Percentiles rank a stretch among this genome's conserved stretches.
Conservation (phyloP, 139 green algal genomes). For the Tetraselmis chui region DNA sequence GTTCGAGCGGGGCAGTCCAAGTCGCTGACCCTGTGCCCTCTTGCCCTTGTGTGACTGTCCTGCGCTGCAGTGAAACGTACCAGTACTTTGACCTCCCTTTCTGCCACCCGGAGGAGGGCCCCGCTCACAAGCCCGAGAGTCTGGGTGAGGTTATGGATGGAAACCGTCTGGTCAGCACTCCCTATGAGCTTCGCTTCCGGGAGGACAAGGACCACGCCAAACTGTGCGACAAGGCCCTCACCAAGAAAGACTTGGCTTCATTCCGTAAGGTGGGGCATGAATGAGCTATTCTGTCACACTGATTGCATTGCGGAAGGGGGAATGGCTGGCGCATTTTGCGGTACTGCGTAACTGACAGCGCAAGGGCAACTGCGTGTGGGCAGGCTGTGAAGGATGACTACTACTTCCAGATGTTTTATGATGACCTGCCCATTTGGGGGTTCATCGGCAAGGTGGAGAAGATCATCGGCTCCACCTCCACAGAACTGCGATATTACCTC, state of each 20-base stretch:
- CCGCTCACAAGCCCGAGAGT: constrained; percentile 75
- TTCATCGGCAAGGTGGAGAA: constrained; percentile 48
- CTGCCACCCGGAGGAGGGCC: constrained; percentile 67
- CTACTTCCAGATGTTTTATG: constrained; percentile 94
- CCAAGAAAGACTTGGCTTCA: constrained; percentile 63
- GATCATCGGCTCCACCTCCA: constrained; percentile 16
- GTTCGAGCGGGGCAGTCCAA: not conserved
- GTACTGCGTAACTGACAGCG: too few species aligned
- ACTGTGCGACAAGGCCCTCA: constrained; percentile 77
- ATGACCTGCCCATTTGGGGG: constrained; percentile 54
- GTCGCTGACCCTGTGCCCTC: not conserved
- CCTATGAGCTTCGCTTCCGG: constrained; percentile 82
- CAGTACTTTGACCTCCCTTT: constrained; percentile 95
- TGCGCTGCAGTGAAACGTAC: constrained; percentile 78
- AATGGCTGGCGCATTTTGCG: too few species aligned
- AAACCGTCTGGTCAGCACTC: constrained; percentile 72
- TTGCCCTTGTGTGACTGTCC: not conserved
- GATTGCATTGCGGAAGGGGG: too few species aligned
- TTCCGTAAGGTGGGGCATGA: constrained; percentile 67
- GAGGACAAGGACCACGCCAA: constrained; percentile 67
- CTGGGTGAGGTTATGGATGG: constrained; percentile 74
- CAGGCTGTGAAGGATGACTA: constrained; percentile 83
- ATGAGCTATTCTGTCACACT: too few species aligned
- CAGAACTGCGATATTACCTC: not conserved
- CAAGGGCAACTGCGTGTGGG: too few species aligned